A percentile compares a stretch with the other conserved stretches of the same genome.
phyloP scores from a whole-genome alignment of 1,284 basidiomycete genomes.

The Pseudozyma sp. region DNA sequence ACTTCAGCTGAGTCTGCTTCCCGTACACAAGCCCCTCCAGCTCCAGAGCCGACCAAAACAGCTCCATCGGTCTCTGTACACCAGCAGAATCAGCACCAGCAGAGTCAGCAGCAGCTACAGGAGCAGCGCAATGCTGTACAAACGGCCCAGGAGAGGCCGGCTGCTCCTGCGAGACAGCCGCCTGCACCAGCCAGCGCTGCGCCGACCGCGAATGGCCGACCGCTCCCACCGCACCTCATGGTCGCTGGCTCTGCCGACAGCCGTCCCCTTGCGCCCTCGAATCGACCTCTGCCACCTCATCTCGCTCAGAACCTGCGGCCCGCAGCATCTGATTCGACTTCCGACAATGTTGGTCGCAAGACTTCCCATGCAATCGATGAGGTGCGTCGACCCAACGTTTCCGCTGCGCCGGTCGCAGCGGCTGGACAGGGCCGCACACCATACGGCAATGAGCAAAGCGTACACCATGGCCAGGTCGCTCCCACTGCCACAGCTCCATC shows the following conservation, averaged over 20 bases:
- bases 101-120: constrained; percentile 14
- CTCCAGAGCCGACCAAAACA: constrained; percentile 1
- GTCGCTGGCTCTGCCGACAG: constrained; percentile 24
- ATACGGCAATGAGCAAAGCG: neutral
- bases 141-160: constrained; percentile 2
- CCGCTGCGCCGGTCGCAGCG: constrained; percentile 3
- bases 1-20: constrained; percentile 15
- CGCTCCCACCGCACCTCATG: constrained; percentile 39
- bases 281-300: constrained; percentile 51
- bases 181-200: constrained; percentile 1
- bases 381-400: constrained; percentile 10
- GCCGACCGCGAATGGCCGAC: constrained; percentile 20
- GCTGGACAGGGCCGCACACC: neutral
- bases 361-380: constrained; percentile 35
- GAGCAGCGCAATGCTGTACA: constrained; percentile 15
- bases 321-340: constrained; percentile 10
- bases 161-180: constrained; percentile 5
- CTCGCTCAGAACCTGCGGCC: constrained; percentile 43
- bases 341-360: constrained; percentile 23
- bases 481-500: constrained; percentile 4
- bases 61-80: constrained; percentile 15
- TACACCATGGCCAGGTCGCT: constrained; percentile 6
- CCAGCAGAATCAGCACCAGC: constrained; percentile 13
- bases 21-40: constrained; percentile 7
- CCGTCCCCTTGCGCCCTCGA: constrained; percentile 15